Base-by-base conservation (phyloP, 306 rosid species). In the Begonia peltatifolia region DNA sequence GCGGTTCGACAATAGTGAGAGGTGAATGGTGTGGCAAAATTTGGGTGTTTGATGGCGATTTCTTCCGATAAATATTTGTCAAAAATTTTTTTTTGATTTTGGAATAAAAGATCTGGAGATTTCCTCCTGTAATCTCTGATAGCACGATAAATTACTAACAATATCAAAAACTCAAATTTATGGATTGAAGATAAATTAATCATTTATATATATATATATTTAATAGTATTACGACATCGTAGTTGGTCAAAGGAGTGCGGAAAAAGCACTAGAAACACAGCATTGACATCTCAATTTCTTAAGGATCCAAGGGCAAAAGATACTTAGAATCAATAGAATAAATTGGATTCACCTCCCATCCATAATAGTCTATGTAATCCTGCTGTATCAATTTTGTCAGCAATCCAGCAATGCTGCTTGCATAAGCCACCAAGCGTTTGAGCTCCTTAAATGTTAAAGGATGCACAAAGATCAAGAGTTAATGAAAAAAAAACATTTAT, bases 231-330 rank as follows among this genome's bases (percentile, higher is more conserved):
- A 90, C 63, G 3, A 87, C 97, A 47, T 90, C 95, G 11, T 80
- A 90, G 71, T 80, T 90, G 68, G 71, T 80, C 71, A 90, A 76
- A 60, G 97, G 97, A 65, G 92, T 90, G 62, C 95, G 81, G 25
- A 83, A 81, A 64, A 83, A 80, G 77, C 94, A 78, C 97, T 90
- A 83, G 70, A 69, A 56, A 13, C 12, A 15, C 63, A 60, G 6
- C 15, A 3, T 14, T 14, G 56, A 41, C 23, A 53, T 53, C 38
- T 48, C 10, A 51, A 41, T 47, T 52, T 52, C 8, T 2, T 18
- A 18, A 18, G 22, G 22, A 18, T 18, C 22, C 22, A 18, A 18
- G 22, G 22, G 22, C 22, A 18, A 18, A 18, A 18, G 2, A 23
- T 9, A 5, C 46, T 57, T 14, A 50, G 47, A 12, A n/a, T n/a